Base-by-base conservation (phyloP, 2,329 filamentous ascomycete species). In the Hypoxylon sp. region DNA sequence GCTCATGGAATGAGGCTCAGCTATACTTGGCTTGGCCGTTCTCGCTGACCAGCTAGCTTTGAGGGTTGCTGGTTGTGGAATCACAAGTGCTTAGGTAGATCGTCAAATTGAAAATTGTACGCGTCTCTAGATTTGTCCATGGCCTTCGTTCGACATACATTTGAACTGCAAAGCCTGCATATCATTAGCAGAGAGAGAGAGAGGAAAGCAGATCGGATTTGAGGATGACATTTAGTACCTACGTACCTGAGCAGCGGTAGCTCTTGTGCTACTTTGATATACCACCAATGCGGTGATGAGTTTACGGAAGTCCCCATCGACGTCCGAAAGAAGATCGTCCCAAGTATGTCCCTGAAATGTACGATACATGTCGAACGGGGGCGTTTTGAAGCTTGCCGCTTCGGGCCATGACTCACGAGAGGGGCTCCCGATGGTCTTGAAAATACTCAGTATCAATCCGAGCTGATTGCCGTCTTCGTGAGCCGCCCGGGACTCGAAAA, bases 311-410 rank as follows among this genome's bases (percentile, higher is more conserved):
- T 77, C 76, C 0, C 79, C 73, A 23, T 85, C 81, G 0, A 86
- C 81, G 4, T 79, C 80, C 0, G 85, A 85, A 37, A 98, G 75
- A 15, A 97, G 78, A 1, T 84, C 82, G 1, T 85, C 79, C 92
- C 93, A 97, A 0, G 78, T 62, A 62, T 83, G 83, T 0, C 79
- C 74, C 3, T 87, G 83, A 70, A 96, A 97, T 11, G 86, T 79
- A 35, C 87, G 83, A 76, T 97, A 99, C 73, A 92, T 96, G 11
- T 93, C 90, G 82, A 96, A 99, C 15, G 97, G 95, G 0, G 90
- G 89, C 1, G 86, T 85, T 57, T 75, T 79, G 68, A 96, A 89
- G 1, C 70, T 70, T 9, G 75, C 75, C 4, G 91, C 89, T 74
- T 93, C 91, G 2, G 95, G 95, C 95, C 95, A 99, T 0, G 80